phyloP scores from a whole-genome alignment of 352 stramenopile species.

The Globisporangium megalacanthum region DNA sequence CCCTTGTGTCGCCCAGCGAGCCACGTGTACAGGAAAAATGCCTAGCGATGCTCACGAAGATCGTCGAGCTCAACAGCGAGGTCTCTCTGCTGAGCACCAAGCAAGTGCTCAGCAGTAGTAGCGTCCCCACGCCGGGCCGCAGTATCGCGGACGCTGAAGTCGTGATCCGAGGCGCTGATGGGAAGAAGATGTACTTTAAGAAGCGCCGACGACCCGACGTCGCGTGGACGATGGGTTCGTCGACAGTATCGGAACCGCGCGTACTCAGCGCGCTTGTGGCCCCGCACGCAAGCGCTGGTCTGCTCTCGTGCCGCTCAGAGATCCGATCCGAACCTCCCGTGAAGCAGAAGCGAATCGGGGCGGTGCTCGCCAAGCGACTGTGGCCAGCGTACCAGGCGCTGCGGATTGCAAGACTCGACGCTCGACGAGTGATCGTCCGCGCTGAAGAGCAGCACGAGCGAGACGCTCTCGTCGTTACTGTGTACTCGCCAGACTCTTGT shows the following conservation, averaged over 20 bases:
- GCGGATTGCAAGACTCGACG: constrained; percentile 13
- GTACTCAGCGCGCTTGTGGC: neutral
- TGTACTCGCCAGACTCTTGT: constrained; percentile 20
- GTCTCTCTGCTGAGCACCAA: neutral
- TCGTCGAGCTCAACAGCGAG: constrained; percentile 6
- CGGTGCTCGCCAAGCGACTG: constrained; percentile 5
- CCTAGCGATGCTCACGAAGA: constrained; percentile 10
- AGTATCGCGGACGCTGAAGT: constrained; percentile 27
- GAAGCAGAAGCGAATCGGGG: constrained; percentile 1
- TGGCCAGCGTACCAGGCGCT: constrained; percentile 18
- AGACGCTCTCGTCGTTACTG: constrained; percentile 13
- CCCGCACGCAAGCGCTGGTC: neutral
- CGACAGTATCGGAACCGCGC: neutral
- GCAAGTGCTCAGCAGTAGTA: neutral
- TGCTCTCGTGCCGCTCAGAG: neutral
- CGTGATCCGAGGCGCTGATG: constrained; percentile 23
- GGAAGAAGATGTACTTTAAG: constrained; percentile 39
- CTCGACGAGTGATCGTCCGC: constrained; percentile 13
- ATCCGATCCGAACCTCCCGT: too few species aligned
- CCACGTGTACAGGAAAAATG: constrained; percentile 8
- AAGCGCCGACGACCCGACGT: constrained; percentile 1
- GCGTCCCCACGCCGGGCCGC: too few species aligned
- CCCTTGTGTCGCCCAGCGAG: constrained; percentile 1
- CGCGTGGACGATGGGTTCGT: neutral
- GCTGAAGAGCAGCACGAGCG: constrained; percentile 18